Conservation (phyloP, 1,284 basidiomycete genomes). For the Stereum hirsutum region DNA sequence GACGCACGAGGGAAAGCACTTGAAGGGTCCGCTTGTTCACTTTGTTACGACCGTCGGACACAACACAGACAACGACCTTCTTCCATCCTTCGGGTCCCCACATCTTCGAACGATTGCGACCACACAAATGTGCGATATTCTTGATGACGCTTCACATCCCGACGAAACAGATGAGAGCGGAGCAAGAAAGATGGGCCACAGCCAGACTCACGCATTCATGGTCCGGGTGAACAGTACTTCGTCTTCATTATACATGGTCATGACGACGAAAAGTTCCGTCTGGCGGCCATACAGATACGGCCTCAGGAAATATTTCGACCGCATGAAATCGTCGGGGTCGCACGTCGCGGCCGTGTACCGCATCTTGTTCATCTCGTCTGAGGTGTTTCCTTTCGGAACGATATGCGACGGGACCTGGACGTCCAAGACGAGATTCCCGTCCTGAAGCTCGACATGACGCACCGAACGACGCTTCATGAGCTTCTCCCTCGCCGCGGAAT, state of each 20-base stretch:
- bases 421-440: conserved; percentile 81
- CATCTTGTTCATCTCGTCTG: conserved; percentile 79
- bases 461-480: conserved; percentile 73
- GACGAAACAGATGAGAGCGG: conserved; percentile 5
- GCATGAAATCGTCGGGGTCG: conserved; percentile 85
- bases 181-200: not conserved
- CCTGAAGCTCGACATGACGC: conserved; percentile 71
- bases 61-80: conserved; percentile 90
- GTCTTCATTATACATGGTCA: conserved; percentile 97
- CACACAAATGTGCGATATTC: conserved; percentile 81
- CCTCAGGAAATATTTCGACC: conserved; percentile 70
- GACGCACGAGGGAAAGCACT: conserved; percentile 69
- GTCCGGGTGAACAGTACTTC: conserved; percentile 78
- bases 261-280: conserved; percentile 92
- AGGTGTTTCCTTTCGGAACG: conserved; percentile 51
- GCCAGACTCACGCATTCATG: conserved; percentile 68
- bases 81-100: conserved; percentile 95
- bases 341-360: conserved; percentile 91
- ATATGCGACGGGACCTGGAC: conserved; percentile 73
- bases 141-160: conserved; percentile 84
- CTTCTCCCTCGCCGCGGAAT: conserved; percentile 61
- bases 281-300: conserved; percentile 79
- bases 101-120: conserved; percentile 75
- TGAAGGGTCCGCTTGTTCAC: conserved; percentile 84
- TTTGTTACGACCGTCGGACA: conserved; percentile 87